A percentile compares a stretch with the other conserved stretches of the same genome.
These are phyloP conservation scores for Schizonepeta tenuifolia DNA, from an alignment of 257 asterid species.

Conservation along the genomic window DNA sequence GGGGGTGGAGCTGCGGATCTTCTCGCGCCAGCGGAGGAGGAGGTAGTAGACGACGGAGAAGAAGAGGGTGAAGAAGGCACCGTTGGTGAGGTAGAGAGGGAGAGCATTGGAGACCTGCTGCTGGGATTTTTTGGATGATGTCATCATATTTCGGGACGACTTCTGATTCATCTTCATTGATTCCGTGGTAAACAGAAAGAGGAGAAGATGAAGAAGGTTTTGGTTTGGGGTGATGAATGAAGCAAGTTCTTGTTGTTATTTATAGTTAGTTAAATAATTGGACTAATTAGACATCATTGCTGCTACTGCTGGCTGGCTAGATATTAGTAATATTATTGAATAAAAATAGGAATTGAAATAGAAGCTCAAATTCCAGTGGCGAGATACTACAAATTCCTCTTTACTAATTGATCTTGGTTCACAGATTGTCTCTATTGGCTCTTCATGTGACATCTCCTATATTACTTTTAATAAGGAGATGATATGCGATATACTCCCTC, in stretches of 20 bases:
- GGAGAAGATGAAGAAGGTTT: neutral
- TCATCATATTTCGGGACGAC: too few species aligned
- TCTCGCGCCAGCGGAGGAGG: constrained; percentile 48
- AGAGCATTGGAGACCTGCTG: constrained; percentile 35
- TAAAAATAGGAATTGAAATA: too few species aligned
- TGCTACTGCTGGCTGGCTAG: too few species aligned
- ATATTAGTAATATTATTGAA: too few species aligned
- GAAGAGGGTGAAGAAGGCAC: constrained; percentile 44
- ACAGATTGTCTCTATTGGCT: too few species aligned
- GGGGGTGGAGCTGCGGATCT: constrained; percentile 49
- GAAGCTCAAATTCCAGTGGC: too few species aligned
- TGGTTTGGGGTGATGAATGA: neutral
- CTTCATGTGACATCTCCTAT: too few species aligned
- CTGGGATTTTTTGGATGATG: too few species aligned
- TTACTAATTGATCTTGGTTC: too few species aligned
- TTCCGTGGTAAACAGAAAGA: neutral
- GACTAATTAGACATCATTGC: neutral
- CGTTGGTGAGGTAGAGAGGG: constrained; percentile 45
- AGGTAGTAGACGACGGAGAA: constrained; percentile 52
- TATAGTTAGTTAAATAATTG: constrained; percentile 1
- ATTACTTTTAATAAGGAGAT: too few species aligned
- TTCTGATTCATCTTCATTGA: neutral
- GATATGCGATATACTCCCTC: too few species aligned
- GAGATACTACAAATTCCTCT: too few species aligned
- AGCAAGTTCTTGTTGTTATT: constrained; percentile 20